phyloP scores from a whole-genome alignment of 768 basidiomycete species.

The Saitozyma podzolica region DNA sequence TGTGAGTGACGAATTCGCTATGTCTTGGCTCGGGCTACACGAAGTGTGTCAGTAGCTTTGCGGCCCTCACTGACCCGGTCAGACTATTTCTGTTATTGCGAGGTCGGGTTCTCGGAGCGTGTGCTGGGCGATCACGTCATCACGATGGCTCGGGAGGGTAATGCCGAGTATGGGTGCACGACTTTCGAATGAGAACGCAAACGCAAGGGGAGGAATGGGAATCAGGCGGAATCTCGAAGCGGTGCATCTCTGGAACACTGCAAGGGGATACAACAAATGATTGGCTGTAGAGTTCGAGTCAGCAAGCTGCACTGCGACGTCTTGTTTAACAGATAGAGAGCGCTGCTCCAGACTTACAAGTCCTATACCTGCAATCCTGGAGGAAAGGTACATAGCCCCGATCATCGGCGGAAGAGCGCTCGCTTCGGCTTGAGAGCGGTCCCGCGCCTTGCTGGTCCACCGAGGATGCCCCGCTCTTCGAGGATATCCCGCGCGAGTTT shows the following conservation, averaged over 20 bases:
- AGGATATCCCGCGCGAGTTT: slow-evolving; percentile 25
- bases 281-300: too few species aligned
- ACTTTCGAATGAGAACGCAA: slow-evolving; percentile 22
- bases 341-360: background rate
- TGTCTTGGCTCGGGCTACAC: background rate
- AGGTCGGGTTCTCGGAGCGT: slow-evolving; percentile 70
- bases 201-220: background rate
- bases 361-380: background rate
- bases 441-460: slow-evolving; percentile 2
- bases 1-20: slow-evolving; percentile 26
- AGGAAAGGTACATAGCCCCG: background rate
- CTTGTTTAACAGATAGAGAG: background rate
- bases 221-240: background rate
- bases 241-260: background rate
- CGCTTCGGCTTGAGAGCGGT: slow-evolving; percentile 18
- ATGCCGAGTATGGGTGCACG: slow-evolving; percentile 62
- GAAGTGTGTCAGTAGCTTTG: too few species aligned
- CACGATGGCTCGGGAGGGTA: slow-evolving; percentile 62
- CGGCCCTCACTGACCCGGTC: background rate
- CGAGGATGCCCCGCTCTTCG: slow-evolving; percentile 27
- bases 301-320: too few species aligned
- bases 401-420: slow-evolving; percentile 24
- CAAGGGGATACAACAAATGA: background rate
- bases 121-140: slow-evolving; percentile 62
- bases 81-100: slow-evolving; percentile 67